These are phyloP conservation scores for Aspergillus neotritici DNA, from an alignment of 2,329 filamentous ascomycete species.

Conservation along the genomic window DNA sequence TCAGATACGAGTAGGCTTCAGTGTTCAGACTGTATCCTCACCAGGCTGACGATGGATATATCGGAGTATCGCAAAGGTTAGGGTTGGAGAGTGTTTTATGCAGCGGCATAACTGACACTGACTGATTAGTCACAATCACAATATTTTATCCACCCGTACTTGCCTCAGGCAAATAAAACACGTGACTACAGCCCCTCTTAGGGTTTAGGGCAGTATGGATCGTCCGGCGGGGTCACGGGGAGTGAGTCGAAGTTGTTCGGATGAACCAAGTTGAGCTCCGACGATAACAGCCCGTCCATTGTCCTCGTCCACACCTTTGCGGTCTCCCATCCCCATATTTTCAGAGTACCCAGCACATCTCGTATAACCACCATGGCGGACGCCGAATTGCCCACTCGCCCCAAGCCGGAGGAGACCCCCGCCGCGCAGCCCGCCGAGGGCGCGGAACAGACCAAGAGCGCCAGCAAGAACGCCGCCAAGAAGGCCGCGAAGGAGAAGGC, in stretches of 20 bases:
- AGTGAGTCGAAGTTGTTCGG: constrained; percentile 4
- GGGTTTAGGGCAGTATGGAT: constrained; percentile 27
- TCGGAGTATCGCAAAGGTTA: no score
- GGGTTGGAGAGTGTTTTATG: no score
- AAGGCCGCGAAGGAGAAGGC: constrained; percentile 88
- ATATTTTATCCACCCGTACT: no score
- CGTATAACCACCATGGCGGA: constrained; percentile 29
- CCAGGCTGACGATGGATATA: no score
- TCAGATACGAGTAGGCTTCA: no score
- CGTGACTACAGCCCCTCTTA: constrained; percentile 22
- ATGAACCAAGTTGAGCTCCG: background rate
- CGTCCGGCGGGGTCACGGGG: constrained; percentile 30
- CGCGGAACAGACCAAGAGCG: constrained; percentile 24
- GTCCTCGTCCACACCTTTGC: background rate
- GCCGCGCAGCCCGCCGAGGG: constrained; percentile 32
- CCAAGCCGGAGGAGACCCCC: constrained; percentile 34
- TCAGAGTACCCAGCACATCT: background rate
- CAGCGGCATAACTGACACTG: no score
- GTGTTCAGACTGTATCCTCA: no score
- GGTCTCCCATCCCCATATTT: constrained; percentile 3
- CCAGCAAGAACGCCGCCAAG: constrained; percentile 74
- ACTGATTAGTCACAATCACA: no score
- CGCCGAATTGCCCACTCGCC: constrained; percentile 36
- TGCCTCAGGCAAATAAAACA: constrained; percentile 3
- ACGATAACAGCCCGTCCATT: constrained; percentile 2